These are phyloP conservation scores for Funneliformis caledonium DNA, from an alignment of 371 early-diverging fungal genomes.

Conservation along the genomic window DNA sequence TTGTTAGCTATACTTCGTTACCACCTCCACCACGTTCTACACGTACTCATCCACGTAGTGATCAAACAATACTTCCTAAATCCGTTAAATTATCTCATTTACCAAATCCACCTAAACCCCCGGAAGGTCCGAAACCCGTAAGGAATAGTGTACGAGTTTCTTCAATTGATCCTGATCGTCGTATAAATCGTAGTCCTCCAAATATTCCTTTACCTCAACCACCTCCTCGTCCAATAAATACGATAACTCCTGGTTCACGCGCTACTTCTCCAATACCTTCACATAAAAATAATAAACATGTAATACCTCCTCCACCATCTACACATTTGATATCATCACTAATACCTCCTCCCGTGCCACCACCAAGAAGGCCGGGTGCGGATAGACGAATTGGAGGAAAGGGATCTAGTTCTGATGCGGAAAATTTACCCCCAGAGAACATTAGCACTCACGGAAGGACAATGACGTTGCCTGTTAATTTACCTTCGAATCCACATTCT, in stretches of 20 bases:
- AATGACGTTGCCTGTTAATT: slow-evolving; percentile 6
- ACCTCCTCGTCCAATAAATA: slow-evolving; percentile 7
- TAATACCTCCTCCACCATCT: slow-evolving; percentile 4
- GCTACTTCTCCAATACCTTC: not conserved
- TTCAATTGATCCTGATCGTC: not conserved
- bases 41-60: not conserved
- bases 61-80: not conserved
- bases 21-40: slow-evolving; percentile 2
- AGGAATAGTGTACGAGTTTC: not conserved
- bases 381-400: not conserved
- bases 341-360: slow-evolving; percentile 17
- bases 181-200: not conserved
- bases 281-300: not conserved
- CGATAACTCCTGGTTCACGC: not conserved
- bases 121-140: not conserved
- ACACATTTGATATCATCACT: not conserved
- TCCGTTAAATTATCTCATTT: not conserved
- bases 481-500: not conserved
- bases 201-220: slow-evolving; percentile 5
- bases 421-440: not conserved
- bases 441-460: not conserved
- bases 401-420: not conserved
- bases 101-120: not conserved
- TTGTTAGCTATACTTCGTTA: not conserved
- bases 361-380: not conserved